Evolutionary conservation across 345 rosid species (phyloP), one percentile per base, ranked within the genome.

Genomic region (Lepidium sativum): DNA sequence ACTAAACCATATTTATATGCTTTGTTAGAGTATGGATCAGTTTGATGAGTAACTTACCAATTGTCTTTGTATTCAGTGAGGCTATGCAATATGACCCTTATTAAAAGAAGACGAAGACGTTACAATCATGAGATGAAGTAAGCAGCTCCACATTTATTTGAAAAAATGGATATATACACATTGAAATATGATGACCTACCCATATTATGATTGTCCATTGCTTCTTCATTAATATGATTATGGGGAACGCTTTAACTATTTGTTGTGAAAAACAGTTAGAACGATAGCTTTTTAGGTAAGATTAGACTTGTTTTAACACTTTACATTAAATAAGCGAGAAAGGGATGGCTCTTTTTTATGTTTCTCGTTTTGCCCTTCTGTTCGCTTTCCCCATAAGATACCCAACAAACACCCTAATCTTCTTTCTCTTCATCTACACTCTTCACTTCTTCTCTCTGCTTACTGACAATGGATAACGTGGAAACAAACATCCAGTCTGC

Each of bases 181-280:
- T 14, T 25, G 13, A 25, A 27, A 16, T 29, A 25, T 6, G 57
- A 31, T 49, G 35, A 68, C 52, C 59, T 50, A 33, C 60, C 29
- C 32, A 42, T 41, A 5, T 25, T 6, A 31, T 38, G 34, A 44
- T 55, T 47, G 21, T 32, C 20, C 58, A 20, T 23, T 16, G 8
- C 4, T 15, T 20, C 31, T 40, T 4, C 37, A 66, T 38, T 51
- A 49, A 48, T 48, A 58, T 18, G 57, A 39, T 39, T 58, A 2
- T 9, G 14, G 13, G 13, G 37, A 50, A 61, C 41, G 73, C 73
- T 39, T 60, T 53, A 70, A 62, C 27, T 70, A 1, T 9, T 14
- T 52, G 67, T 53, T 23, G 62, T 8, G 32, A 23, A 69, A 69
- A 61, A 43, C 74, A 60, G 74, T 16, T 69, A 52, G 74, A 60